Base-by-base conservation (phyloP, 257 asterid genomes). In the Handroanthus guayacan region DNA sequence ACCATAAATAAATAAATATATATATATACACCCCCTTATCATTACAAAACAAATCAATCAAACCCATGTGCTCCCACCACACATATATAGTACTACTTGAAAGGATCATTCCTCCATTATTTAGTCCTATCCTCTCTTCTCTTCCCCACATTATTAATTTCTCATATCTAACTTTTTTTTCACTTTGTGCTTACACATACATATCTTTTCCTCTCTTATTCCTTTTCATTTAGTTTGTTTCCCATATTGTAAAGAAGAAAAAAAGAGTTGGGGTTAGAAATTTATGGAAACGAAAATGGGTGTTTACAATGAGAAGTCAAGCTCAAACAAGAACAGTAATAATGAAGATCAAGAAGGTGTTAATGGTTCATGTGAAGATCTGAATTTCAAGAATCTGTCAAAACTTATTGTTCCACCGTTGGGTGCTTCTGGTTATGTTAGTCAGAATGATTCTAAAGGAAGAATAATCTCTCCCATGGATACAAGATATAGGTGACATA, bases 371-470 rank as follows among this genome's bases (percentile, higher is more conserved):
- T 56, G 84, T 5, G 89, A 36, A 56, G 95, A 87, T 34, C 86
- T 90, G 18, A 90, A 75, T 78, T 80, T 92, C 36, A 74, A 90
- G 67, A 88, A 86, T 62, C 67, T 94, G 20, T 94, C 99, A 0
- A 94, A 94, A 77, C 80, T 90, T 20, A 88, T 92, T 2, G 84
- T 94, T 67, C 97, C 99, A 48, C 99, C 97, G 5, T 83, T 94
- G 61, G 99, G 97, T 34, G 84, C 82, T 77, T 79, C 93, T 11
- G 87, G 71, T 45, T 48, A 20, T 38, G 73, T 13, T 69, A 82
- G 54, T 14, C 67, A 37, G 20, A 52, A 69, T 77, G 80, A 76
- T 12, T 72, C 85, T 11, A 81, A 71, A 39, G 84, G 80, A 41
- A 69, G 71, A 65, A 80, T 87, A 75, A 85, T 94, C 78, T 83